phyloP scores from a whole-genome alignment of 129 eudicot genomes.

The Deinandra increscens region DNA sequence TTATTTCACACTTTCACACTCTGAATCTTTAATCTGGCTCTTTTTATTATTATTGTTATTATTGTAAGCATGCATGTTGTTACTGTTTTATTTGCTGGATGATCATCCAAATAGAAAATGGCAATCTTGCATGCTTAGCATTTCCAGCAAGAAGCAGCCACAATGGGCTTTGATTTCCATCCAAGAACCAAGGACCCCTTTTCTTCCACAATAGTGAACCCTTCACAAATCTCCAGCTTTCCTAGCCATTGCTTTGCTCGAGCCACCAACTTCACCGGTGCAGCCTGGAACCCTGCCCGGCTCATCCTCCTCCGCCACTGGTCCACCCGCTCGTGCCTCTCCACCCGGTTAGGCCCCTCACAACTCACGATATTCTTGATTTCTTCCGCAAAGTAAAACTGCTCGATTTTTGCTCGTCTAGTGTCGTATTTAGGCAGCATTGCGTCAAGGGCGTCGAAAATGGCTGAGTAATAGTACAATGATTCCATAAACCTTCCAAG shows the following conservation, averaged over 20 bases:
- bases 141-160: constrained; percentile 62
- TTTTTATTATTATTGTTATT: constrained; percentile 29
- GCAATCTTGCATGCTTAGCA: constrained; percentile 9
- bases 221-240: constrained; percentile 37
- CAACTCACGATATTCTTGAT: constrained; percentile 53
- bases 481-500: constrained; percentile 60
- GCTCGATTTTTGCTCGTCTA: constrained; percentile 53
- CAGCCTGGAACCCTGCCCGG: constrained; percentile 56
- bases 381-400: constrained; percentile 54
- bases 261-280: constrained; percentile 32
- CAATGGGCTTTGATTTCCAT: constrained; percentile 54
- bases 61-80: constrained; percentile 5
- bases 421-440: constrained; percentile 53
- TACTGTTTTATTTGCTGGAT: constrained; percentile 27
- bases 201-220: constrained; percentile 50
- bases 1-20: constrained; percentile 26
- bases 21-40: not conserved
- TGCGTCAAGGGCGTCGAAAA: constrained; percentile 53
- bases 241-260: constrained; percentile 47
- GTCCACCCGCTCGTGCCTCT: constrained; percentile 52
- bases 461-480: constrained; percentile 53
- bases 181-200: constrained; percentile 58
- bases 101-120: not conserved
- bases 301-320: constrained; percentile 64
- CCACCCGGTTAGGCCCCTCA: constrained; percentile 52